Percentiles rank a stretch among this genome's conserved stretches.
phyloP scores from a whole-genome alignment of 140 eudicot species.

The Bidens hawaiensis region DNA sequence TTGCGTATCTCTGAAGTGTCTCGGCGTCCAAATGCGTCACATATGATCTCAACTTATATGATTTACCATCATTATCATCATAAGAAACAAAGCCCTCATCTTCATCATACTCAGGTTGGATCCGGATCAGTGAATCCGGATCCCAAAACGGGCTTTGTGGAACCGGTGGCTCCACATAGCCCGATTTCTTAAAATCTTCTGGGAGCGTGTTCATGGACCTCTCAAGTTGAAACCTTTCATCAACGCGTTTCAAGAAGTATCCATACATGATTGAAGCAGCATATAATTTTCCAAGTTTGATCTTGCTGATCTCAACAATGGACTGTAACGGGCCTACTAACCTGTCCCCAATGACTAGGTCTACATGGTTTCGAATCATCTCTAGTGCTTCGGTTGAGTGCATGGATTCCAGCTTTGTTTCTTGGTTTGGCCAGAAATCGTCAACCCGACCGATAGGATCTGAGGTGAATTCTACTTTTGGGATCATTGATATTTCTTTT shows the following conservation, averaged over 20 bases:
- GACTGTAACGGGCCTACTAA: conserved; percentile 68
- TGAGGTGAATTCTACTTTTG: conserved; percentile 52
- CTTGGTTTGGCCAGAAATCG: conserved; percentile 95
- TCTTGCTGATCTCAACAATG: conserved; percentile 68
- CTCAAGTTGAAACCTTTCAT: conserved; percentile 89
- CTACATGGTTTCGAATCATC: conserved; percentile 77
- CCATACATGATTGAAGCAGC: conserved; percentile 98
- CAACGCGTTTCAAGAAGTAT: conserved; percentile 84
- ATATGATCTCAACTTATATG: conserved; percentile 65
- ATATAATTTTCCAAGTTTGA: conserved; percentile 91
- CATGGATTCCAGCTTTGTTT: conserved; percentile 63
- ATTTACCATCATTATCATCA: conserved; percentile 41
- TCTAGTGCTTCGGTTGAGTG: conserved; percentile 93
- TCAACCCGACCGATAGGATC: conserved; percentile 77
- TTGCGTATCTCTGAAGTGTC: conserved; percentile 85
- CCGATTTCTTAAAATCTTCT: conserved; percentile 39
- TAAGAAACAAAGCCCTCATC: conserved; percentile 36
- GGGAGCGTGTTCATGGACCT: conserved; percentile 95
- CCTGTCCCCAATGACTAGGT: conserved; percentile 74
- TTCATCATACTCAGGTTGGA: conserved; percentile 62
- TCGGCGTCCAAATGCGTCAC: conserved; percentile 92
- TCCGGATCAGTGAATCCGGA: conserved; percentile 69
- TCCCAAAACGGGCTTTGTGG: conserved; percentile 82
- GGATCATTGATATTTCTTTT: conserved; percentile 70
- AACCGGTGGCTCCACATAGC: conserved; percentile 40